Conservation (phyloP, 306 rosid genomes). For the Pterocarpus santalinus region DNA sequence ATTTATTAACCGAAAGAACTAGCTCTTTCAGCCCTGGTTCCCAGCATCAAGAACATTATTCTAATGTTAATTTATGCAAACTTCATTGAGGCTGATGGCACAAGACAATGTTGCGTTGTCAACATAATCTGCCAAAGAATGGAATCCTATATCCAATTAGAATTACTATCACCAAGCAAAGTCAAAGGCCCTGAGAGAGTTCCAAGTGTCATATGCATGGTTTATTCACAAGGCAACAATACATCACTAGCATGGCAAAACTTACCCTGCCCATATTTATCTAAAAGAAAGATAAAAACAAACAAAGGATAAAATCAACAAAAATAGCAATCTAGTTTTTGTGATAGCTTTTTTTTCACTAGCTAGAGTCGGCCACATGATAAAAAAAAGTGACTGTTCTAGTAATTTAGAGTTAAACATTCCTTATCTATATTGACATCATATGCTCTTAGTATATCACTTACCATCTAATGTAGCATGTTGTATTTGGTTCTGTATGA, state of each 20-base stretch:
- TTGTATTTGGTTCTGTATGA: slow-evolving; percentile 26
- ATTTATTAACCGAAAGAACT: slow-evolving; percentile 32
- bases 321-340: too few species aligned
- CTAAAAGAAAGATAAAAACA: too few species aligned
- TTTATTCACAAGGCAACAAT: not conserved
- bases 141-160: slow-evolving; percentile 51
- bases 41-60: slow-evolving; percentile 56
- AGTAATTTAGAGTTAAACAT: slow-evolving; percentile 14
- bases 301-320: too few species aligned
- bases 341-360: too few species aligned
- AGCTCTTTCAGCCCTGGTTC: slow-evolving; percentile 63
- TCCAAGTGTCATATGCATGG: slow-evolving; percentile 46
- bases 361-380: too few species aligned
- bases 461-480: slow-evolving; percentile 9
- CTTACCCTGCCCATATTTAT: slow-evolving; percentile 17
- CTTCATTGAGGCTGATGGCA: slow-evolving; percentile 53
- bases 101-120: slow-evolving; percentile 53
- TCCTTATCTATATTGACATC: not conserved
- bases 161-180: slow-evolving; percentile 32
- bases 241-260: not conserved
- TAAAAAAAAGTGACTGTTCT: too few species aligned
- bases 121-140: slow-evolving; percentile 39
- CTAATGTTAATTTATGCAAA: slow-evolving; percentile 36
- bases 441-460: not conserved
- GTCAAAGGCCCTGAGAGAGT: slow-evolving; percentile 48